Percentiles rank a stretch among this genome's conserved stretches.
Evolutionary conservation across 2,329 filamentous ascomycete genomes (phyloP).

Genomic region (Ceratocystis lukuohia): DNA sequence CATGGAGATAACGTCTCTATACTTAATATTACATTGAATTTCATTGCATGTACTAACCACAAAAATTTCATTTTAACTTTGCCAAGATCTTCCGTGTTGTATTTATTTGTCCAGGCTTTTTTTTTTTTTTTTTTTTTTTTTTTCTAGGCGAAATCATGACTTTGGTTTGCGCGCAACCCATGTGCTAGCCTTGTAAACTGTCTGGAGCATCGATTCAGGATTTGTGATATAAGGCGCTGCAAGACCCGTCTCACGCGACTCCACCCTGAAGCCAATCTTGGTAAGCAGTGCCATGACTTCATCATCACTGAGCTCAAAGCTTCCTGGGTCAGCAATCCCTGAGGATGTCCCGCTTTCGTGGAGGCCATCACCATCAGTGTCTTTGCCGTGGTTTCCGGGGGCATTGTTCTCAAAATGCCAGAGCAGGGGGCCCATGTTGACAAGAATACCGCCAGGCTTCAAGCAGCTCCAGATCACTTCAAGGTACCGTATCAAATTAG

Average conservation of each 20-base stretch:
- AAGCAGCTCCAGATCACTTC: slow-evolving; percentile 71
- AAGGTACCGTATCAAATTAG: slow-evolving; percentile 81
- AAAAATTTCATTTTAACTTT: not conserved
- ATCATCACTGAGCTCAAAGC: slow-evolving; percentile 78
- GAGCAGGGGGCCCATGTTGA: slow-evolving; percentile 80
- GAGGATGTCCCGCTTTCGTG: slow-evolving; percentile 37
- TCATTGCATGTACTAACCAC: not conserved
- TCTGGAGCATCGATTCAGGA: slow-evolving; percentile 70
- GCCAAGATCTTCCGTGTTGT: not conserved
- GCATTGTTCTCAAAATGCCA: slow-evolving; percentile 87
- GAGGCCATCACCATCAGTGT: slow-evolving; percentile 38
- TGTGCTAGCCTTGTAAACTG: slow-evolving; percentile 62
- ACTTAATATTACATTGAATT: not conserved
- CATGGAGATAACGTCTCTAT: not conserved
- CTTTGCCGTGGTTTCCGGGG: slow-evolving; percentile 42
- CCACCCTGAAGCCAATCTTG: slow-evolving; percentile 62
- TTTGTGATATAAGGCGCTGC: slow-evolving; percentile 81
- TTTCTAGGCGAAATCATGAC: slow-evolving; percentile 11
- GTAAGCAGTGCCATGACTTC: slow-evolving; percentile 69
- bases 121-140: not conserved
- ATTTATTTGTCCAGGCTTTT: not conserved
- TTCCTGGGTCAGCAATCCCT: slow-evolving; percentile 79
- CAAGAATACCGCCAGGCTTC: slow-evolving; percentile 61
- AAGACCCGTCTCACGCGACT: slow-evolving; percentile 45
- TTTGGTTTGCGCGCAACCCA: slow-evolving; percentile 70